Base-by-base conservation (phyloP, 768 basidiomycete species). In the Boletellus sp. region DNA sequence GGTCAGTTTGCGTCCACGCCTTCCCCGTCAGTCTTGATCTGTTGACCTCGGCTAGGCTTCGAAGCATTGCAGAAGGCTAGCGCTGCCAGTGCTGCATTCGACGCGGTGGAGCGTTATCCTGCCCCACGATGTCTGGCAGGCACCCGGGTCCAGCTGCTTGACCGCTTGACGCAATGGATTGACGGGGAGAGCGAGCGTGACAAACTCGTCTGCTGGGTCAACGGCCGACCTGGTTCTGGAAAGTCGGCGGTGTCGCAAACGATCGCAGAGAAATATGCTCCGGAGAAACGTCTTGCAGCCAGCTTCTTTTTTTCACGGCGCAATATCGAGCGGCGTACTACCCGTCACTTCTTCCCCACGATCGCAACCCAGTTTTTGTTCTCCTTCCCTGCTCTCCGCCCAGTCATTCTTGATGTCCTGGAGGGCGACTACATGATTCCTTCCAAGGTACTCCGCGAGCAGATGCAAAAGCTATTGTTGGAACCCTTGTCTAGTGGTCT, bases 261-360 rank as follows among this genome's bases (percentile, higher is more conserved):
- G 0, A 53, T 68, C 2, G 62, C 64, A 2, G 53, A 67, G 44
- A 51, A 48, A 12, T 51, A 48, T 24, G 35, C 43, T 42, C 19
- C 20, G 34, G 23, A 53, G 48, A 20, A 45, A 38, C 61, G 59
- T 16, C 58, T 69, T 8, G 63, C 63, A 16, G 67, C 66, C 3
- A 64, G 60, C 33, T 70, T 67, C 52, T 71, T 71, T 51, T 70
- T 70, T 52, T 68, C 60, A 2, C 52, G 61, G 4, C 50, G 55
- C 10, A 59, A 61, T 17, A 37, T 48, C 9, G 55, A 47, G 22
- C 55, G 65, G 17, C 58, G 59, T 5, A 53, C 51, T 13, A 56
- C 57, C 1, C 50, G 36, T 34, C 48, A 53, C 15, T 47, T 72
- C 8, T 54, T 71, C 22, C 53, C 66, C 2, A 67, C 70, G 1